Evolutionary conservation across 2,329 filamentous ascomycete genomes (phyloP), one percentile per base, ranked within the genome.

Genomic region (Trichophyton schoenleinii): DNA sequence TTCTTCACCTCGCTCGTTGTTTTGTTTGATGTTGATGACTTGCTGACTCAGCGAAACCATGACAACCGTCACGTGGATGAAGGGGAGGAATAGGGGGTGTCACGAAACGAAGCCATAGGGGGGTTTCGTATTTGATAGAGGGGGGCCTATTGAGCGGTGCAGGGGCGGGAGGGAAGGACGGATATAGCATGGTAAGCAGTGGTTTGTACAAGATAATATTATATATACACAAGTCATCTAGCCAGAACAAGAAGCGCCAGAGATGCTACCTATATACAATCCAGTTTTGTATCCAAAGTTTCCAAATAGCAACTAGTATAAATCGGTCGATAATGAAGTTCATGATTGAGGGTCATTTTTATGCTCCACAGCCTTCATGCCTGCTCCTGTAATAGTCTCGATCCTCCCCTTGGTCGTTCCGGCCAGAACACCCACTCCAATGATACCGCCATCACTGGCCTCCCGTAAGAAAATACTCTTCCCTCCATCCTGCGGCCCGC

Each of bases 371-470:
- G 52, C 20, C 57, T 42, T 44, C 36, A 58, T 13, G 15, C 57
- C 41, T 8, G 57, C 36, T 7, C 57, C 57, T 9, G 41, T 58
- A 18, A 60, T 60, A 4, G 42, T 48, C 20, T 60, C 59, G 4
- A 60, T 60, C 46, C 38, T 60, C n/a, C 59, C 59, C 31, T 67
- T 66, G 1, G 71, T 70, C 38, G 74, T 80, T 1, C 77, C 78
- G 3, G 79, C 79, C 36, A 81, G 68, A 41, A 81, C 79, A 1
- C 76, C 79, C 7, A 79, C 79, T 2, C 79, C 79, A 64, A 81
- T 76, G 28, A 81, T 77, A 1, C 79, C 79, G 2, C 79, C 79
- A 67, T 81, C 78, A 60, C 72, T 72, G 20, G 78, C 78, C 66
- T 80, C 79, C 55, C 75, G 72, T 48, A 81, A 68, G 42, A 80